A percentile compares a stretch with the other conserved stretches of the same genome.
These are phyloP conservation scores for Tolypocladium album DNA, from an alignment of 2,329 filamentous ascomycete genomes.

Conservation along the genomic window DNA sequence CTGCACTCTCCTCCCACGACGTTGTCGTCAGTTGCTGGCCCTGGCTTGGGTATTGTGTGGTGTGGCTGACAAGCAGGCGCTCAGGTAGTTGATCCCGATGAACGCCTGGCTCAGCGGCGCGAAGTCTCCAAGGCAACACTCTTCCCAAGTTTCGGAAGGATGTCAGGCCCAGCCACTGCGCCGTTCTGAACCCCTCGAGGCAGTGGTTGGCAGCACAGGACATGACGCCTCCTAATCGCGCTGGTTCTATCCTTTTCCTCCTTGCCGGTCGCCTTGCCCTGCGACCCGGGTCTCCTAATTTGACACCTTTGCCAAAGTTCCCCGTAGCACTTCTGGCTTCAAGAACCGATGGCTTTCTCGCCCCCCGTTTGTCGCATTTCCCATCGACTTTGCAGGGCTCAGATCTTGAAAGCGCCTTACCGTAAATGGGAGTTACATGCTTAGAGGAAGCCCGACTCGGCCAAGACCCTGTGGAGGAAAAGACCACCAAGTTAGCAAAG, in stretches of 20 bases:
- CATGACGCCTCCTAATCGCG: background rate
- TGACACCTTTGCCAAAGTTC: background rate
- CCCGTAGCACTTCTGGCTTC: too few relatives aligned
- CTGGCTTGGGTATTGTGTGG: background rate
- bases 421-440: constrained; percentile 2
- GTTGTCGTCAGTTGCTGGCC: background rate
- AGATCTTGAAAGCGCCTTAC: background rate
- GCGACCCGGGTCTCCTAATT: background rate
- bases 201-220: background rate
- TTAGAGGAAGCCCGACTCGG: constrained; percentile 52
- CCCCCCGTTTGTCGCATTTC: background rate
- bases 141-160: background rate
- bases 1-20: background rate
- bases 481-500: background rate
- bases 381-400: background rate
- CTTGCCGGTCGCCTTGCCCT: background rate
- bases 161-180: background rate
- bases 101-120: background rate
- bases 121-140: background rate
- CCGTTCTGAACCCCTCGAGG: background rate
- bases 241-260: background rate
- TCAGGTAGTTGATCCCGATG: too few relatives aligned
- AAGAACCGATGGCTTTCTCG: background rate
- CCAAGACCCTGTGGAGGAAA: constrained; percentile 36
- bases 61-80: background rate